phyloP scores from a whole-genome alignment of 2,329 filamentous ascomycete genomes.

The Fusarium illudens region DNA sequence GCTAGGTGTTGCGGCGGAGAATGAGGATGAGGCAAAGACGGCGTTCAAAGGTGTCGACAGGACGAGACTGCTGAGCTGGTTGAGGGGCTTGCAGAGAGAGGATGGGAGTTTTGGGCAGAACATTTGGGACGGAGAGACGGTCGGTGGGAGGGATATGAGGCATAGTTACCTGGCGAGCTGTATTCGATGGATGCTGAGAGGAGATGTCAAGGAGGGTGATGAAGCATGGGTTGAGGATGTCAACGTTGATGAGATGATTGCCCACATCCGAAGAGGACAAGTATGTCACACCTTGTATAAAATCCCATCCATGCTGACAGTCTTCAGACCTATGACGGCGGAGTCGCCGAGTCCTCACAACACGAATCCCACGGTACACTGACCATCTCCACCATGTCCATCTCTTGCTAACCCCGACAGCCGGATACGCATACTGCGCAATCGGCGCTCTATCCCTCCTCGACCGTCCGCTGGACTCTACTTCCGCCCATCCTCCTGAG shows the following conservation, averaged over 20 bases:
- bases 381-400: conserved; percentile 1
- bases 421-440: conserved; percentile 91
- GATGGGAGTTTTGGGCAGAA: conserved; percentile 95
- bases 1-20: conserved; percentile 63
- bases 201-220: conserved; percentile 60
- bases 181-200: conserved; percentile 83
- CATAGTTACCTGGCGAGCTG: conserved; percentile 87
- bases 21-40: conserved; percentile 48
- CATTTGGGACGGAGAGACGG: conserved; percentile 65
- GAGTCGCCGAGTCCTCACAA: conserved; percentile 78
- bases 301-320: conserved; percentile 4
- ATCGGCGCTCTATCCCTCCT: conserved; percentile 80
- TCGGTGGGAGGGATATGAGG: conserved; percentile 83
- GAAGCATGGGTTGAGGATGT: conserved; percentile 73
- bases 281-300: conserved; percentile 27
- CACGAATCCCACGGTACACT: conserved; percentile 82
- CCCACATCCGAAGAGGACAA: conserved; percentile 74
- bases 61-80: conserved; percentile 74
- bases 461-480: conserved; percentile 62
- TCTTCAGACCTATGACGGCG: conserved; percentile 80
- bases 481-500: conserved; percentile 11
- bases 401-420: conserved; percentile 52
- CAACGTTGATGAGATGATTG: conserved; percentile 72
- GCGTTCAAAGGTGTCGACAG: conserved; percentile 73
- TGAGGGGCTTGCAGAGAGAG: conserved; percentile 76